Percentiles rank a stretch among this genome's conserved stretches.
These are phyloP conservation scores for Citropsis articulata DNA, from an alignment of 345 rosid genomes.

Conservation along the genomic window DNA sequence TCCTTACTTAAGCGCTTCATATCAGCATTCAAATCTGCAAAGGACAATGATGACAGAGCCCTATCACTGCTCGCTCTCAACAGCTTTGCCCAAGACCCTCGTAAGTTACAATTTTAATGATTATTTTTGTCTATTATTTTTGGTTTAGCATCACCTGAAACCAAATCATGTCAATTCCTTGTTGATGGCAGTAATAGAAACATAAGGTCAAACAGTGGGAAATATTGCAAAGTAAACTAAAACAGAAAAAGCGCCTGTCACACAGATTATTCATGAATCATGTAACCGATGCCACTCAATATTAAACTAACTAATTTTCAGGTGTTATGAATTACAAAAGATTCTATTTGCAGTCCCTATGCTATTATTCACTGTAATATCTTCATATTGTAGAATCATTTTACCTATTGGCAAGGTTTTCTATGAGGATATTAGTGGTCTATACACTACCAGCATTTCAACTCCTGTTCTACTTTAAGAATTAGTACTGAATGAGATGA, in stretches of 20 bases:
- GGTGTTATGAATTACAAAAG: neutral
- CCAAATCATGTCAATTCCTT: neutral
- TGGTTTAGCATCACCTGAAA: no score
- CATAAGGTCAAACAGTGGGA: neutral
- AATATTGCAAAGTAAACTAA: neutral
- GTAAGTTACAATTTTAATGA: constrained; percentile 28
- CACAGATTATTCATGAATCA: neutral
- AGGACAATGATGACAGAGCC: constrained; percentile 48
- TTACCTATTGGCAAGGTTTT: neutral
- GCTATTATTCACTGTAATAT: neutral
- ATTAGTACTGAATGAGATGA: neutral
- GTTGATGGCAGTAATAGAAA: neutral
- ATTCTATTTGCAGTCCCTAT: neutral
- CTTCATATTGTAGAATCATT: neutral
- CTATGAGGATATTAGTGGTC: neutral
- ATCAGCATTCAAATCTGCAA: constrained; percentile 45
- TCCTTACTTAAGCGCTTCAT: constrained; percentile 60
- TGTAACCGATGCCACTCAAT: neutral
- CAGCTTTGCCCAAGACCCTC: constrained; percentile 54
- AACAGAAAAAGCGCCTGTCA: neutral
- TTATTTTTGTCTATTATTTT: neutral
- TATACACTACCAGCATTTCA: neutral
- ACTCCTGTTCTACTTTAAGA: neutral
- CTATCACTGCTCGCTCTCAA: constrained; percentile 63
- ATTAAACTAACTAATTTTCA: neutral